Base-by-base conservation (phyloP, 2,329 filamentous ascomycete genomes). In the Aspergillus fumigatus region DNA sequence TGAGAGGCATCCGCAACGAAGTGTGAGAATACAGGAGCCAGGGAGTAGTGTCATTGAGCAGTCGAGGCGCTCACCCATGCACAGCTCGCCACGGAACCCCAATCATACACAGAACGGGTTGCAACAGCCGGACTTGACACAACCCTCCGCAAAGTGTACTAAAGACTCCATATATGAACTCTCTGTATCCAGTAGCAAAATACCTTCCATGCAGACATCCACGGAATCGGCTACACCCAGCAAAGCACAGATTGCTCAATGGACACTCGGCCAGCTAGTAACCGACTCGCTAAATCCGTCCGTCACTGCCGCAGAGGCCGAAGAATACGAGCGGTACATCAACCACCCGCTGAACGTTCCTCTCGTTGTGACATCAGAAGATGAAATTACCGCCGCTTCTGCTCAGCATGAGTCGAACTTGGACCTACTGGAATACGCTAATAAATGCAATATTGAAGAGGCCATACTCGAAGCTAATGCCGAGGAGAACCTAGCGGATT, bases 261-360 rank as follows among this genome's bases (percentile, higher is more conserved):
- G 89, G 88, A 95, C 90, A 0, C 88, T 97, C 50, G 88, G 88
- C 19, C 88, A 95, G 68, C 88, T 96, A 51, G 88, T 97, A 48
- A 82, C 87, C 53, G 89, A 92, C 70, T 94, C 90, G 4, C 81
- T 97, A 48, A 89, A 96, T 62, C 94, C 94, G 1, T 87, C 85
- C 0, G 90, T 99, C 40, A 88, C 84, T 7, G 75, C 82, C 7
- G 82, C 84, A 41, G 93, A 97, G 76, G 85, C 86, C 25, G 86
- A 88, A 49, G 94, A 97, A 70, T 99, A 99, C 71, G 83, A 87
- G 57, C 85, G 88, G 25, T 99, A 97, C 73, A 86, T 99, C 63
- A 85, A 84, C 50, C 94, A 99, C 68, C 92, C 94, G 1, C 87
- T 96, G 55, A 92, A 88, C 53, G 84, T 99, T 0, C 92, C 93